phyloP scores from a whole-genome alignment of 176 grass and related monocot genomes.

The Musa acuminata region DNA sequence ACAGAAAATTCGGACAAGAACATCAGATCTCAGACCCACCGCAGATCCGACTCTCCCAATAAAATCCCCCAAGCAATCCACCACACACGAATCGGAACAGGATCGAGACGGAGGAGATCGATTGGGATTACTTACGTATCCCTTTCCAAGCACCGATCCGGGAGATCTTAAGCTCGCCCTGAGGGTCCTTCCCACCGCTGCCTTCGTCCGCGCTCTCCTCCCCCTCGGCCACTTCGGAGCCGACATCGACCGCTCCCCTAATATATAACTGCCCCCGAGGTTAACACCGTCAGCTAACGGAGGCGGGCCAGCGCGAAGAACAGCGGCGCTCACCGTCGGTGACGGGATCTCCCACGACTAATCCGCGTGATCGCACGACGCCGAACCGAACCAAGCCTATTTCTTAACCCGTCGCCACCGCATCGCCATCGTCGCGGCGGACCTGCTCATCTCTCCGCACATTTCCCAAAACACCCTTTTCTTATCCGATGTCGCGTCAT shows the following conservation, averaged over 20 bases:
- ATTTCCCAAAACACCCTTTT: no score
- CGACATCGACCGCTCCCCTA: neutral
- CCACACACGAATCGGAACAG: neutral
- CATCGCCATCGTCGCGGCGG: neutral
- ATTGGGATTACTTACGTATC: neutral
- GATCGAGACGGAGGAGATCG: neutral
- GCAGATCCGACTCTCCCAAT: neutral
- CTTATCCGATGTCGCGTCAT: no score
- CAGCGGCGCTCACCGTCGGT: neutral
- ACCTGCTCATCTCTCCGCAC: no score
- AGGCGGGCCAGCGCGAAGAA: no score
- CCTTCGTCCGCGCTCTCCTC: neutral
- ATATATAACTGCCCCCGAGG: neutral
- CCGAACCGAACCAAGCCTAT: neutral
- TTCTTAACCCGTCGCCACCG: neutral
- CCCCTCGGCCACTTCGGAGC: neutral
- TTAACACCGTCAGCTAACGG: constrained; percentile 10
- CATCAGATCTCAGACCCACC: neutral
- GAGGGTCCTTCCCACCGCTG: neutral
- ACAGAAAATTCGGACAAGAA: neutral
- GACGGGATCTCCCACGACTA: neutral
- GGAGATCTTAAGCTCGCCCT: neutral
- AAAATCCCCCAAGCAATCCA: neutral
- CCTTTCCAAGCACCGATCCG: neutral
- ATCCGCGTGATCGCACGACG: neutral